A percentile compares a stretch with the other conserved stretches of the same genome.
phyloP scores from a whole-genome alignment of 805 yeast species.

The Tetrapisispora nanseiensis region DNA sequence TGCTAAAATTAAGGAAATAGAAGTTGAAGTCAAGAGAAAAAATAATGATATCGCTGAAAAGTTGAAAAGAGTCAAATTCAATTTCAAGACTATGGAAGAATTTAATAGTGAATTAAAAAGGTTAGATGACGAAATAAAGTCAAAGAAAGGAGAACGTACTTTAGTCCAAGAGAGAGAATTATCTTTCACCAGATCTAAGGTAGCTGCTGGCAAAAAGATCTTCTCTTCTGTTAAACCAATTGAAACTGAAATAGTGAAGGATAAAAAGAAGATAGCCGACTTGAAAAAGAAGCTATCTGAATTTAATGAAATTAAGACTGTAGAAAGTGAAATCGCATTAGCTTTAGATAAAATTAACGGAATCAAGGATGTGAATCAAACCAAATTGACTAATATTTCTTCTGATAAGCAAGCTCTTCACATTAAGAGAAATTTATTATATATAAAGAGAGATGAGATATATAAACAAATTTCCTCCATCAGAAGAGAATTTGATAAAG shows the following conservation, averaged over 20 bases:
- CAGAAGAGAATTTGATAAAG: slow-evolving; percentile 62
- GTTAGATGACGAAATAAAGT: slow-evolving; percentile 61
- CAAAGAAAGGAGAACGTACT: slow-evolving; percentile 51
- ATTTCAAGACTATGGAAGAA: slow-evolving; percentile 49
- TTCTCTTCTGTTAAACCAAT: slow-evolving; percentile 59
- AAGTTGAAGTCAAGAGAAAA: slow-evolving; percentile 60
- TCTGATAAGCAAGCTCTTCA: slow-evolving; percentile 53
- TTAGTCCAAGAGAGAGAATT: slow-evolving; percentile 81
- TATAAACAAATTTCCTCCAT: slow-evolving; percentile 54
- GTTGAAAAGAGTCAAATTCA: slow-evolving; percentile 34
- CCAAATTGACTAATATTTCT: slow-evolving; percentile 1
- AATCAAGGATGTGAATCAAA: background rate
- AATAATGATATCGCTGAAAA: slow-evolving; percentile 43
- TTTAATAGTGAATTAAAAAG: slow-evolving; percentile 51
- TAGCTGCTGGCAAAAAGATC: slow-evolving; percentile 69
- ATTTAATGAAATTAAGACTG: slow-evolving; percentile 35
- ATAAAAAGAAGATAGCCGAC: slow-evolving; percentile 61
- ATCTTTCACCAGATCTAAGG: slow-evolving; percentile 69
- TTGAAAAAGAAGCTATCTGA: slow-evolving; percentile 55
- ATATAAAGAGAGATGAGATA: slow-evolving; percentile 54
- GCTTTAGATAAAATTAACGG: background rate
- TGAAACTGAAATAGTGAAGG: slow-evolving; percentile 68
- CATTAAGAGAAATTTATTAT: slow-evolving; percentile 54
- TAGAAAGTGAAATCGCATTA: slow-evolving; percentile 39
- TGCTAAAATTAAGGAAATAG: slow-evolving; percentile 62